Evolutionary conservation across 73 alveolate genomes (phyloP).

Genomic region (Tetrahymena elliotti): DNA sequence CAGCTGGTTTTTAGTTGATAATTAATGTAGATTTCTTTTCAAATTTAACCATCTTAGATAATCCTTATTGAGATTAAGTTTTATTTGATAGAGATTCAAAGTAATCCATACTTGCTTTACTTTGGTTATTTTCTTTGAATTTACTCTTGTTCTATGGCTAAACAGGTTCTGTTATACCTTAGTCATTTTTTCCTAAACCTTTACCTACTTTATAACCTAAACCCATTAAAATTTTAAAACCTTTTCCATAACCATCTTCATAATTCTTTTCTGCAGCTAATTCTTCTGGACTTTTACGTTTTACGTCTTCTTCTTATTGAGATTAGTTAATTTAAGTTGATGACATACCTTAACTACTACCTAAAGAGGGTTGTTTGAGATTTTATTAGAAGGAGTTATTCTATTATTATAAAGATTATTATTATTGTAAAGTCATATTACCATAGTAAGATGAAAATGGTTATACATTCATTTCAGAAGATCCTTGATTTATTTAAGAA

Average conservation of each 20-base stretch:
- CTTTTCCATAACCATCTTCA: neutral
- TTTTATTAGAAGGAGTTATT: neutral
- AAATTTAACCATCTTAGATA: neutral
- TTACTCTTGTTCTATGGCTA: neutral
- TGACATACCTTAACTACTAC: neutral
- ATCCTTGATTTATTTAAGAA: neutral
- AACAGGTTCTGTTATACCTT: neutral
- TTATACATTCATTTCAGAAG: neutral
- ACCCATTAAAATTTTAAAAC: neutral
- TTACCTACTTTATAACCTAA: neutral
- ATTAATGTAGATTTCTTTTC: neutral
- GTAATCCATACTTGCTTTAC: neutral
- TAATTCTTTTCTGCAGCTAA: neutral
- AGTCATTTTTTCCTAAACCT: neutral
- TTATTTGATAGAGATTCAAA: neutral
- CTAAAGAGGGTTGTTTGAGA: neutral
- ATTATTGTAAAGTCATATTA: neutral
- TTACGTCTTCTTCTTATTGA: neutral
- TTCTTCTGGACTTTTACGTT: neutral
- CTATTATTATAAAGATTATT: neutral
- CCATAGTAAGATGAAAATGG: neutral
- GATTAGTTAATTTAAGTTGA: neutral
- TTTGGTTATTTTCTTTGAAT: neutral
- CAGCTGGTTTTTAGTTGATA: neutral
- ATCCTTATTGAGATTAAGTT: neutral